Evolutionary conservation across 768 basidiomycete species (phyloP), one percentile per base, ranked within the genome.

Genomic region (Hemileccinum rubropunctum): DNA sequence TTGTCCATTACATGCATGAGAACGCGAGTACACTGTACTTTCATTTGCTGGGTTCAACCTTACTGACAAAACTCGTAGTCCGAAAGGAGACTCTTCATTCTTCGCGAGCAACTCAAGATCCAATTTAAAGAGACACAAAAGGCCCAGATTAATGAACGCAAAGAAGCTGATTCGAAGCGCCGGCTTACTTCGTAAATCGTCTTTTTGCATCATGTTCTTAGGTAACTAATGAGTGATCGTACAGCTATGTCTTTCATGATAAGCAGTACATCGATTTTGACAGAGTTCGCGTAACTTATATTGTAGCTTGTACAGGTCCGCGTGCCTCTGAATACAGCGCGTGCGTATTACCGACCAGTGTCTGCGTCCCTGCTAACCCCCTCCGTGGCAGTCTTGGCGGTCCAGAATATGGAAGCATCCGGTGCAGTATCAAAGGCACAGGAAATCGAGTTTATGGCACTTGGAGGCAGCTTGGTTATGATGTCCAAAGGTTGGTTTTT

Each of bases 351-450:
- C 39, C n/a, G n/a, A 21, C 34, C 21, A 13, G 34, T 41, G 35
- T 34, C n/a, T n/a, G 9, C 13, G 26, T 6, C 8, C 34, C 18
- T 15, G 13, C 52, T 62, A 21, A 48, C 27, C 41, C 33, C 27
- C 28, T 6, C 23, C 23, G 42, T 51, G 45, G 11, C 45, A 74
- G 72, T 94, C 13, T 74, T 95, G 42, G 91, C 94, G 1, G 87
- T 95, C 15, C 94, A 97, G 71, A 95, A 98, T 61, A 84, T 95
- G 79, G 85, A 88, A 53, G 91, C 89, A 1, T 82, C 82, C 1
- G 82, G 86, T 8, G 78, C 80, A 1, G 79, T 95, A 39, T 76
- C 79, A 2, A 83, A 80, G 56, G 81, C 85, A 33, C 86, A 93
- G 60, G 84, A 88, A 53, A 83, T 95, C 49, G 93, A 97, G 72